Conservation (phyloP, 805 yeast species). For the Groenewaldozyma tartarivorans region DNA sequence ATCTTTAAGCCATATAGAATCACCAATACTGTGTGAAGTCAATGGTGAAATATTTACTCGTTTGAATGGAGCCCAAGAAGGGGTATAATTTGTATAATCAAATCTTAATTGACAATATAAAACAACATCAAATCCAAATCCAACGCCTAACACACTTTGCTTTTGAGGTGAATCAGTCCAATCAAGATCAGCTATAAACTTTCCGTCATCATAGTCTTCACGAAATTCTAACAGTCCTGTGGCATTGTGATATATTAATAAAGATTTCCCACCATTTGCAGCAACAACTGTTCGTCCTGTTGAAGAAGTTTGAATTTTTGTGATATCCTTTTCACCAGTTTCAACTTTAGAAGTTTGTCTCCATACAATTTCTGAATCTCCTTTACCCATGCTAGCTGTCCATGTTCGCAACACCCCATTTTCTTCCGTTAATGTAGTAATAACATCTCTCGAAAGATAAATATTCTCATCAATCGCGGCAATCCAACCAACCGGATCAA, state of each 20-base stretch:
- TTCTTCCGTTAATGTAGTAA: slow-evolving; percentile 46
- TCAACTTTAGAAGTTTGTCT: slow-evolving; percentile 37
- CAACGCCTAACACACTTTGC: slow-evolving; percentile 71
- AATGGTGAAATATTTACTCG: slow-evolving; percentile 58
- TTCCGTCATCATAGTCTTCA: slow-evolving; percentile 28
- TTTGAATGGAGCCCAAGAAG: slow-evolving; percentile 70
- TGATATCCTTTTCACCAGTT: slow-evolving; percentile 47
- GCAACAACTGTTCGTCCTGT: slow-evolving; percentile 68
- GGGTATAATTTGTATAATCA: slow-evolving; percentile 75
- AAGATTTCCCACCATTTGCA: slow-evolving; percentile 38
- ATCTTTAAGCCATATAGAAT: slow-evolving; percentile 74
- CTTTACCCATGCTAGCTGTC: slow-evolving; percentile 34
- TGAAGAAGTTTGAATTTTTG: slow-evolving; percentile 62
- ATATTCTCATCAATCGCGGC: slow-evolving; percentile 26
- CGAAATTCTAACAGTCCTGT: slow-evolving; percentile 59
- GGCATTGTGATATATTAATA: slow-evolving; percentile 74
- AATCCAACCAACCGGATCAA: slow-evolving; percentile 60
- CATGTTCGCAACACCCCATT: slow-evolving; percentile 46
- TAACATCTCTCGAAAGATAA: slow-evolving; percentile 35
- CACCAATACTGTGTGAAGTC: slow-evolving; percentile 79
- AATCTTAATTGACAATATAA: slow-evolving; percentile 76
- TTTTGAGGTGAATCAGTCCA: slow-evolving; percentile 69
- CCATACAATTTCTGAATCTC: too few species aligned
- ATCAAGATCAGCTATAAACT: slow-evolving; percentile 58
- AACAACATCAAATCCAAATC: slow-evolving; percentile 50